Evolutionary conservation across 1,284 basidiomycete species (phyloP).

Genomic region (Trichosporon faecale): DNA sequence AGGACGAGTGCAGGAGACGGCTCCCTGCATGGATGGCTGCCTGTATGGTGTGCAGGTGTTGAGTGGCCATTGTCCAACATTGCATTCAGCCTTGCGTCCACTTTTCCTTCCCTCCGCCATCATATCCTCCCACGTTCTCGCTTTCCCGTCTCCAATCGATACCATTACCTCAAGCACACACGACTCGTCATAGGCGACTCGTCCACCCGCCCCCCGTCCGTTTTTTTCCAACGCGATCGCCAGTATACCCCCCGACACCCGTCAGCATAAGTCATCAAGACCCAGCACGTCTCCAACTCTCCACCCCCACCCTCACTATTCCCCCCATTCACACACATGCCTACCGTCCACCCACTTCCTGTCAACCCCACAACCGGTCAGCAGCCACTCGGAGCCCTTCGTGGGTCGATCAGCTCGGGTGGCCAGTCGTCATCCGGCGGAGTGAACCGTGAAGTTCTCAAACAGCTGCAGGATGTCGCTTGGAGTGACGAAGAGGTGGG

Average conservation of each 20-base stretch:
- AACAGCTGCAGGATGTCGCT: constrained; percentile 88
- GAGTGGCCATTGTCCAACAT: constrained; percentile 11
- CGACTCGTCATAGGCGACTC: constrained; percentile 1
- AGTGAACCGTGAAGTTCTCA: constrained; percentile 52
- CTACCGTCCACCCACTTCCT: constrained; percentile 42
- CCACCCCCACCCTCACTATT: constrained; percentile 5
- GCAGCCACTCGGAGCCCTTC: constrained; percentile 36
- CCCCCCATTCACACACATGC: constrained; percentile 24
- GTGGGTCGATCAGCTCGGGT: constrained; percentile 23
- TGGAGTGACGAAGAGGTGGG: constrained; percentile 89
- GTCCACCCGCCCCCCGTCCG: constrained; percentile 8
- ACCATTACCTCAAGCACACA: neutral
- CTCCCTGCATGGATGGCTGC: neutral
- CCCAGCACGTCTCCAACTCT: constrained; percentile 1
- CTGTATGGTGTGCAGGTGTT: neutral
- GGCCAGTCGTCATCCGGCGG: constrained; percentile 34
- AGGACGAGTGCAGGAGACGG: neutral
- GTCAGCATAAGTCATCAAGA: neutral
- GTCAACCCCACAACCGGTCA: constrained; percentile 50
- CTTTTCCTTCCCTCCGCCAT: constrained; percentile 15
- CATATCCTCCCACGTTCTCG: neutral
- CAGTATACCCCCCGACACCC: neutral
- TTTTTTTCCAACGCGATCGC: constrained; percentile 8
- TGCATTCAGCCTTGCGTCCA: constrained; percentile 6
- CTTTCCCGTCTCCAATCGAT: neutral